phyloP scores from a whole-genome alignment of 768 basidiomycete genomes.

The Psilocybe azurescens region DNA sequence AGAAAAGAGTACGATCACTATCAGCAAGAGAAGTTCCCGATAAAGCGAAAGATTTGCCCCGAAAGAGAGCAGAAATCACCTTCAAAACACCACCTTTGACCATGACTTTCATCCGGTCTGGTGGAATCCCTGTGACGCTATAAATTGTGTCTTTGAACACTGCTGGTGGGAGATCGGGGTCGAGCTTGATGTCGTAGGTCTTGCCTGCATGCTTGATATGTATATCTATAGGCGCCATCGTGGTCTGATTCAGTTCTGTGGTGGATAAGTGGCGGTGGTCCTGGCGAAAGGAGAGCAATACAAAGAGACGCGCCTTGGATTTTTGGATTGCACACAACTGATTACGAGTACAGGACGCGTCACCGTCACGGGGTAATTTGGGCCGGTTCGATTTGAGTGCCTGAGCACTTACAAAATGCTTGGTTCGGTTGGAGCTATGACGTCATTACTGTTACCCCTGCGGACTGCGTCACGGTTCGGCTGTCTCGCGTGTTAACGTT shows the following conservation, averaged over 20 bases:
- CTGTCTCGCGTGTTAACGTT: slow-evolving; percentile 7
- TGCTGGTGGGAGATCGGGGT: slow-evolving; percentile 69
- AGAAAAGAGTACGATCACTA: not conserved
- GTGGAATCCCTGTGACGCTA: slow-evolving; percentile 82
- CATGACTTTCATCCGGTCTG: slow-evolving; percentile 97
- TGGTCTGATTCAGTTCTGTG: slow-evolving; percentile 11
- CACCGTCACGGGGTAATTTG: slow-evolving; percentile 28
- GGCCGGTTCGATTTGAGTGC: slow-evolving; percentile 12
- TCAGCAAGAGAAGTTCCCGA: not conserved
- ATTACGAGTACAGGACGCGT: slow-evolving; percentile 28
- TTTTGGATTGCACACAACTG: slow-evolving; percentile 15
- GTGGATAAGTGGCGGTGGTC: slow-evolving; percentile 12
- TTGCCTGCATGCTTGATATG: slow-evolving; percentile 93
- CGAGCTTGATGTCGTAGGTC: slow-evolving; percentile 69
- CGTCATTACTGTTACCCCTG: slow-evolving; percentile 15
- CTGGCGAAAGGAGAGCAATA: slow-evolving; percentile 1
- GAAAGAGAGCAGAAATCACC: slow-evolving; percentile 48
- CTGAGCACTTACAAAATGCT: no score
- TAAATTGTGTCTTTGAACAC: slow-evolving; percentile 87
- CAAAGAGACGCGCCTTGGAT: slow-evolving; percentile 18
- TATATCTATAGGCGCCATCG: slow-evolving; percentile 75
- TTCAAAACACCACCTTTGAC: slow-evolving; percentile 91
- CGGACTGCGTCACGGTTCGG: slow-evolving; percentile 16
- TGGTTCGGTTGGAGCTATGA: slow-evolving; percentile 18
- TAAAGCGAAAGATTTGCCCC: not conserved